These are phyloP conservation scores for Diaporthe citriasiana DNA, from an alignment of 2,329 filamentous ascomycete species.

Conservation along the genomic window DNA sequence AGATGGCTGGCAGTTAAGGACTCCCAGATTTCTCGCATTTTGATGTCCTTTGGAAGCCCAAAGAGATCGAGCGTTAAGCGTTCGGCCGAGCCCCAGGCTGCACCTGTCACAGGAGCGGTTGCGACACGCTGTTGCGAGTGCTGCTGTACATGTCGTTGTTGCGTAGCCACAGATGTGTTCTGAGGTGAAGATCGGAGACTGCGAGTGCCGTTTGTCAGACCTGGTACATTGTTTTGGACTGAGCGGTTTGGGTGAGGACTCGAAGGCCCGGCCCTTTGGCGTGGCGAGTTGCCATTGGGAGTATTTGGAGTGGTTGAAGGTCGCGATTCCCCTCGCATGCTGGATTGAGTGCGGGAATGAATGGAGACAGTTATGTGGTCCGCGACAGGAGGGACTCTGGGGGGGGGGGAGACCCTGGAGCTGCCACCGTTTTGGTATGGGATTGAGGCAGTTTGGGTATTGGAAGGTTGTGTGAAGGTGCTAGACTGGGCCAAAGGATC, in stretches of 20 bases:
- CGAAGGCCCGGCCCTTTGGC: neutral
- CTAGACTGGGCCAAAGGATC: neutral
- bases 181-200: neutral
- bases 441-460: neutral
- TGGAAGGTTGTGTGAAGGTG: neutral
- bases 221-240: neutral
- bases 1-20: slow-evolving; percentile 66
- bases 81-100: slow-evolving; percentile 36
- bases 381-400: neutral
- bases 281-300: neutral
- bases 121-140: neutral
- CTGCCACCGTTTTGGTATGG: neutral
- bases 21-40: slow-evolving; percentile 62
- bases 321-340: too few species aligned
- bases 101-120: neutral
- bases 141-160: neutral
- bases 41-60: slow-evolving; percentile 53
- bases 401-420: neutral
- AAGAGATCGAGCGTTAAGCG: slow-evolving; percentile 52
- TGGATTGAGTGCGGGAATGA: neutral
- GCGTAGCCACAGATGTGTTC: neutral
- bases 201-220: neutral
- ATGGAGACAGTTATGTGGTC: neutral
- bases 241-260: neutral
- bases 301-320: neutral